Conservation (phyloP, 202 grass and related monocot species). For the Zoysia matrella region DNA sequence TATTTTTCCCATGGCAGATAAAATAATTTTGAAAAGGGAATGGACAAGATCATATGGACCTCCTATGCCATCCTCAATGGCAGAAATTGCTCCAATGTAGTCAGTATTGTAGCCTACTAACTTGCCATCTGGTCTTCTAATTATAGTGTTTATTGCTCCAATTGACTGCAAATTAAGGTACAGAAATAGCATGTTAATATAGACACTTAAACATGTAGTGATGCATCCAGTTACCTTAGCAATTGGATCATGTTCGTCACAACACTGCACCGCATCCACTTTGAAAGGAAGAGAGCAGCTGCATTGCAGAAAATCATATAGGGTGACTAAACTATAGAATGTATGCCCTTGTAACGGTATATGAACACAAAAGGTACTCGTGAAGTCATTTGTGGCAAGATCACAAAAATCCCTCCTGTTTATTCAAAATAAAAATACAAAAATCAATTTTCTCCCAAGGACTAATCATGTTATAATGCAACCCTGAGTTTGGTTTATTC, state of each 20-base stretch:
- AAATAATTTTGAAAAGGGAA: conserved; percentile 13
- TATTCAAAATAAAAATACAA: too few relatives aligned
- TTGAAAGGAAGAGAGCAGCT: conserved; percentile 96
- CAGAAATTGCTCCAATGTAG: conserved; percentile 97
- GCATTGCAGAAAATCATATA: conserved; percentile 46
- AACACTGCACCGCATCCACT: conserved; percentile 80
- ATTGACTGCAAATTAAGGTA: conserved; percentile 68
- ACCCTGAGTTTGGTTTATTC: background rate
- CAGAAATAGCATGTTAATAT: conserved; percentile 42
- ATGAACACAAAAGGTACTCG: conserved; percentile 12
- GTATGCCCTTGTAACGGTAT: conserved; percentile 13
- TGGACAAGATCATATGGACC: conserved; percentile 50
- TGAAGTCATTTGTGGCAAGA: conserved; percentile 29
- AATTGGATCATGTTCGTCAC: conserved; percentile 84
- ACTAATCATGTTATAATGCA: background rate
- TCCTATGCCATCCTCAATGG: conserved; percentile 96
- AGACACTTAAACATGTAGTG: conserved; percentile 31
- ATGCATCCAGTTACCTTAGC: conserved; percentile 67
- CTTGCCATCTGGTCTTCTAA: conserved; percentile 79
- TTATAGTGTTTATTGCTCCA: conserved; percentile 95
- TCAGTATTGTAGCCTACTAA: conserved; percentile 95
- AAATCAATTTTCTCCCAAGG: too few relatives aligned
- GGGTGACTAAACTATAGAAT: conserved; percentile 25
- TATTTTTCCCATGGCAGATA: conserved; percentile 1
- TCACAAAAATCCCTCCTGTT: background rate